phyloP scores from a whole-genome alignment of 225 moss, liverwort and hornwort genomes.

The Polytrichum commune region DNA sequence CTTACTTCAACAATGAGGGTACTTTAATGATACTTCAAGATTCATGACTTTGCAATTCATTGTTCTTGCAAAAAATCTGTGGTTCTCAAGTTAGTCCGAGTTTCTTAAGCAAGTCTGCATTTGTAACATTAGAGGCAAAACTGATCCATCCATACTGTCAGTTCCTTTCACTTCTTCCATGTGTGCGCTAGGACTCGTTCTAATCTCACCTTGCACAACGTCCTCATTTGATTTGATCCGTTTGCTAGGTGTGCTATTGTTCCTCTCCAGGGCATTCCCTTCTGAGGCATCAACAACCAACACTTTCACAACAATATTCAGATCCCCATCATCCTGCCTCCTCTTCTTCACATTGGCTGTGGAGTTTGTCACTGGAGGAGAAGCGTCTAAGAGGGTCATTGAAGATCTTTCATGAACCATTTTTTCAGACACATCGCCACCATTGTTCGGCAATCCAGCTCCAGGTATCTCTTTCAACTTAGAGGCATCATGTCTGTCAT shows the following conservation, averaged over 20 bases:
- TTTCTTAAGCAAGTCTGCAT: no score
- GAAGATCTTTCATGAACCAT: slow-evolving; percentile 3
- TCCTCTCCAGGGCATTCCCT: slow-evolving; percentile 17
- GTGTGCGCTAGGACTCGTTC: slow-evolving; percentile 14
- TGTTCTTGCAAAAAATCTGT: no score
- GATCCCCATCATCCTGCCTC: slow-evolving; percentile 21
- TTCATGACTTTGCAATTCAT: no score
- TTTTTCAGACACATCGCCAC: slow-evolving; percentile 8
- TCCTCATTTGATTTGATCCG: slow-evolving; percentile 30
- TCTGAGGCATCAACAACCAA: slow-evolving; percentile 7
- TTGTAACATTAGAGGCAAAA: no score
- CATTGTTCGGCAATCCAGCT: not conserved
- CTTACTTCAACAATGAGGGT: no score
- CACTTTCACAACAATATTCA: slow-evolving; percentile 11
- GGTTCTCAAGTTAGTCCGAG: no score
- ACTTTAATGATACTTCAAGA: no score
- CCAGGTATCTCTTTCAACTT: slow-evolving; percentile 5
- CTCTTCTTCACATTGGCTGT: slow-evolving; percentile 32
- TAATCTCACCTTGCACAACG: slow-evolving; percentile 19
- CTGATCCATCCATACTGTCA: not conserved
- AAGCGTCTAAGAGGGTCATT: slow-evolving; percentile 10
- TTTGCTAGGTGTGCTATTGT: slow-evolving; percentile 25
- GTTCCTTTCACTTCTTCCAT: slow-evolving; percentile 14
- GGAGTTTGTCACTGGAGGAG: slow-evolving; percentile 14
- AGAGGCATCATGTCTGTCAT: not conserved